A percentile compares a stretch with the other conserved stretches of the same genome.
Conservation (phyloP, 225 moss, liverwort and hornwort genomes). For the Marchantia polymorpha region DNA sequence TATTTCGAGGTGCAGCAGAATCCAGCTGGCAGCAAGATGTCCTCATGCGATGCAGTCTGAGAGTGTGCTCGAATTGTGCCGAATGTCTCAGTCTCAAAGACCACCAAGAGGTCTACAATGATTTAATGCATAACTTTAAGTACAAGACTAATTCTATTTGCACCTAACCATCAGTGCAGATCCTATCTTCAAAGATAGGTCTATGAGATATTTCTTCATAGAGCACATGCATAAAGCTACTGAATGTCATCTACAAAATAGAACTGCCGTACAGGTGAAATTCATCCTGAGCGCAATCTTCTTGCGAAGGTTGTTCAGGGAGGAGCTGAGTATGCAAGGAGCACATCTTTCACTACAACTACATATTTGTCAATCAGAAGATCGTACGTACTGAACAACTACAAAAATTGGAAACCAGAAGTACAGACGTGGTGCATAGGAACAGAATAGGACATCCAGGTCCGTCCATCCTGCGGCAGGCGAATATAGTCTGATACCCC, state of each 20-base stretch:
- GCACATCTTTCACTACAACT: slow-evolving; percentile 17
- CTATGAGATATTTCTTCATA: background rate
- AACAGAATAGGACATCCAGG: slow-evolving; percentile 13
- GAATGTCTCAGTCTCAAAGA: slow-evolving; percentile 2
- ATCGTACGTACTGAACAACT: slow-evolving; percentile 16
- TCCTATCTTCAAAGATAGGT: background rate
- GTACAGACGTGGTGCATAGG: slow-evolving; percentile 2
- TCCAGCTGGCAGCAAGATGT: background rate
- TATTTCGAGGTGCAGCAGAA: slow-evolving; percentile 5
- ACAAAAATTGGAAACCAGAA: slow-evolving; percentile 23
- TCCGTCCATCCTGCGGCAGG: slow-evolving; percentile 2
- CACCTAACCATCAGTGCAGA: slow-evolving; percentile 12
- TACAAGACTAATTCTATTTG: slow-evolving; percentile 7
- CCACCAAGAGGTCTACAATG: slow-evolving; percentile 7
- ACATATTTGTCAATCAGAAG: slow-evolving; percentile 17
- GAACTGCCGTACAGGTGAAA: background rate
- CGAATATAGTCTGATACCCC: slow-evolving; percentile 12
- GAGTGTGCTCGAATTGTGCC: background rate
- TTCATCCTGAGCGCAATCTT: slow-evolving; percentile 1
- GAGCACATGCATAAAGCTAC: slow-evolving; percentile 16
- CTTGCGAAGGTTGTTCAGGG: slow-evolving; percentile 5
- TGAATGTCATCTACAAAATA: slow-evolving; percentile 2
- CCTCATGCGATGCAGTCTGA: background rate
- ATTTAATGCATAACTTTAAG: slow-evolving; percentile 6
- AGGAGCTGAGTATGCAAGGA: slow-evolving; percentile 8